Conservation (phyloP, 495 filamentous ascomycete species). For the Podospora didyma region DNA sequence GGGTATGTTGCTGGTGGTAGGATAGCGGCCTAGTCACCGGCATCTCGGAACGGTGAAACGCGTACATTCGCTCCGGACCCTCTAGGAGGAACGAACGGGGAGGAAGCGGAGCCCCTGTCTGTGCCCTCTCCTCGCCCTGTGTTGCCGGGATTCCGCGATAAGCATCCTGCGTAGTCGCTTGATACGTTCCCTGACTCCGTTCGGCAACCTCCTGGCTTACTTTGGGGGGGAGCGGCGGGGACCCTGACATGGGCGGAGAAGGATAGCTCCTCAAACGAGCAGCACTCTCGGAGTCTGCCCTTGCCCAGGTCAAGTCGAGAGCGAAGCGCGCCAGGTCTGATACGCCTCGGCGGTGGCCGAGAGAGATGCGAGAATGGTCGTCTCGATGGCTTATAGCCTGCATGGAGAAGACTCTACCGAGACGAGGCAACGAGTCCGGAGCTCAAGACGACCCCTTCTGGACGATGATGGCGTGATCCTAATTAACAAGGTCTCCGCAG, state of each 20-base stretch:
- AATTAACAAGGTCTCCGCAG: slow-evolving; percentile 17
- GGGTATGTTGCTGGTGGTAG: slow-evolving; percentile 33
- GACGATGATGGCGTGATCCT: slow-evolving; percentile 11
- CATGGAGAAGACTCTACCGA: slow-evolving; percentile 41
- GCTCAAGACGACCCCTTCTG: slow-evolving; percentile 24
- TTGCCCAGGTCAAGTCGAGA: slow-evolving; percentile 65
- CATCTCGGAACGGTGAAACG: slow-evolving; percentile 35
- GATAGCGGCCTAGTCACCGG: slow-evolving; percentile 30
- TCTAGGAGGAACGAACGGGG: slow-evolving; percentile 35
- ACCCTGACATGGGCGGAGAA: slow-evolving; percentile 84
- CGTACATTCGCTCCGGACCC: slow-evolving; percentile 36
- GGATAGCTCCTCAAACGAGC: slow-evolving; percentile 62
- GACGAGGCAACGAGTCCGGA: slow-evolving; percentile 21
- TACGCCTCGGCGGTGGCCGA: slow-evolving; percentile 59
- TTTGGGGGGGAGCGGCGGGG: slow-evolving; percentile 65
- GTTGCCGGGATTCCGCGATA: slow-evolving; percentile 39
- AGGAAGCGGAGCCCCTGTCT: slow-evolving; percentile 26
- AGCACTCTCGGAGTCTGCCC: slow-evolving; percentile 64
- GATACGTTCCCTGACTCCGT: slow-evolving; percentile 50
- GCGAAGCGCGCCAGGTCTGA: slow-evolving; percentile 62
- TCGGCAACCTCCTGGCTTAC: slow-evolving; percentile 56
- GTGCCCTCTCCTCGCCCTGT: slow-evolving; percentile 37
- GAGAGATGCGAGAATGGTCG: slow-evolving; percentile 45
- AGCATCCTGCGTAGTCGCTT: slow-evolving; percentile 43
- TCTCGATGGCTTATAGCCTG: slow-evolving; percentile 39